These are phyloP conservation scores for Epichloe baconii DNA, from an alignment of 2,329 filamentous ascomycete species.

Conservation along the genomic window DNA sequence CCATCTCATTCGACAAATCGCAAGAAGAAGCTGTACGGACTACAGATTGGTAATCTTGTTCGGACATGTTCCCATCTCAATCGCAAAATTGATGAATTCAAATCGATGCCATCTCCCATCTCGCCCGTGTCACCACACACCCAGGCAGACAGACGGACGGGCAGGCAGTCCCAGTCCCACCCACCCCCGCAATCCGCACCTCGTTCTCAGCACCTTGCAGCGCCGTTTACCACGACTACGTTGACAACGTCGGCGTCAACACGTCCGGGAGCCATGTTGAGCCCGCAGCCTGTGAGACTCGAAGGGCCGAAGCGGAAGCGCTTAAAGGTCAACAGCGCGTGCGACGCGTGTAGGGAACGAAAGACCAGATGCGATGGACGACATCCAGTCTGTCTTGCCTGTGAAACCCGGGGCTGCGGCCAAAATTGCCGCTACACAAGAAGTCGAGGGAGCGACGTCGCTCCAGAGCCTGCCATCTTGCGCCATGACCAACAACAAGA, in stretches of 20 bases:
- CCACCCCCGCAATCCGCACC: not conserved
- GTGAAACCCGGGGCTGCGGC: slow-evolving; percentile 1
- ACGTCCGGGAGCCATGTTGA: not conserved
- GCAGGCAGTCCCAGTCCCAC: too few species aligned
- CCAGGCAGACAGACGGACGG: too few species aligned
- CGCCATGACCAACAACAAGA: not conserved
- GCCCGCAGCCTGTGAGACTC: not conserved
- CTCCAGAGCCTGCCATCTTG: not conserved
- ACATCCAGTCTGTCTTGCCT: slow-evolving; percentile 1
- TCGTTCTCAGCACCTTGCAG: not conserved
- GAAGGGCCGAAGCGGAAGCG: slow-evolving; percentile 1
- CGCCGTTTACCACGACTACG: not conserved
- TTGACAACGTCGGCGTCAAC: not conserved
- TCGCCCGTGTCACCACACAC: too few species aligned
- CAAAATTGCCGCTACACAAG: slow-evolving; percentile 1
- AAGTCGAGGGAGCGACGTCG: not conserved
- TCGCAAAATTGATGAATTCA: too few species aligned
- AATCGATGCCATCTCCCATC: too few species aligned
- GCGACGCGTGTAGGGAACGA: slow-evolving; percentile 1
- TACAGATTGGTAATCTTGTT: too few species aligned
- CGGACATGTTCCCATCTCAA: too few species aligned
- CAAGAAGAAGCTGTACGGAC: too few species aligned
- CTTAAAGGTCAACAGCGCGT: slow-evolving; percentile 2
- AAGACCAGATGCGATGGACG: slow-evolving; percentile 3
- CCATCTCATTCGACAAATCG: too few species aligned